Conservation (phyloP, 805 yeast species). For the Saturnispora halmiae region DNA sequence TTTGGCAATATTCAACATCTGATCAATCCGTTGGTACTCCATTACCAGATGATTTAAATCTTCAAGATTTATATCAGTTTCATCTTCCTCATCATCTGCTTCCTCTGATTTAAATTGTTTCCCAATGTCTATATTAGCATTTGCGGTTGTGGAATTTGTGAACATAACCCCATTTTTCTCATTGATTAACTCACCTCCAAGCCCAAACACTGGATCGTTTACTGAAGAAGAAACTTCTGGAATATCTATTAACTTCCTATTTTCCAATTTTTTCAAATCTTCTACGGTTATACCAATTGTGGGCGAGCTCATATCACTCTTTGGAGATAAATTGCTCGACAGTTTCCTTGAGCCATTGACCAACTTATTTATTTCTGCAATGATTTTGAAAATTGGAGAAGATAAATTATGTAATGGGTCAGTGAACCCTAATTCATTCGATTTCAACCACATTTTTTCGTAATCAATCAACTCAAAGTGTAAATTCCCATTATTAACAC, state of each 20-base stretch:
- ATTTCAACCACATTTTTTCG: conserved; percentile 37
- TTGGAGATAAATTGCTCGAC: conserved; percentile 5
- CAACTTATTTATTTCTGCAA: conserved; percentile 60
- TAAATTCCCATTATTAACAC: conserved; percentile 51
- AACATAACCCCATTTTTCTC: too few species aligned
- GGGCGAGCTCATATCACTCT: conserved; percentile 4
- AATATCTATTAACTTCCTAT: conserved; percentile 5
- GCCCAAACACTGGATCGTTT: too few species aligned
- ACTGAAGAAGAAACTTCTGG: too few species aligned
- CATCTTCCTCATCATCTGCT: conserved; percentile 10
- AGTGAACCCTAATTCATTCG: conserved; percentile 35
- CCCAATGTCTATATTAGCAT: too few species aligned
- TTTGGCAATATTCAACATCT: conserved; percentile 37
- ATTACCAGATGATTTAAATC: conserved; percentile 29
- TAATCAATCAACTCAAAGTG: conserved; percentile 58
- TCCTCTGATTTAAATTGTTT: conserved; percentile 16
- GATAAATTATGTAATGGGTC: conserved; percentile 71
- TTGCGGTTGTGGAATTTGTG: too few species aligned
- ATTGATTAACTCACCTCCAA: too few species aligned
- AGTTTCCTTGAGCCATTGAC: conserved; percentile 30
- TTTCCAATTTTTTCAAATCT: conserved; percentile 10
- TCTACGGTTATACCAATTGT: conserved; percentile 7
- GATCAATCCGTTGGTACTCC: conserved; percentile 36
- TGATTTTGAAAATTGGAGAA: conserved; percentile 52
- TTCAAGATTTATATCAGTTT: conserved; percentile 26